These are phyloP conservation scores for Lactarius quietus DNA, from an alignment of 768 basidiomycete species.

Conservation along the genomic window DNA sequence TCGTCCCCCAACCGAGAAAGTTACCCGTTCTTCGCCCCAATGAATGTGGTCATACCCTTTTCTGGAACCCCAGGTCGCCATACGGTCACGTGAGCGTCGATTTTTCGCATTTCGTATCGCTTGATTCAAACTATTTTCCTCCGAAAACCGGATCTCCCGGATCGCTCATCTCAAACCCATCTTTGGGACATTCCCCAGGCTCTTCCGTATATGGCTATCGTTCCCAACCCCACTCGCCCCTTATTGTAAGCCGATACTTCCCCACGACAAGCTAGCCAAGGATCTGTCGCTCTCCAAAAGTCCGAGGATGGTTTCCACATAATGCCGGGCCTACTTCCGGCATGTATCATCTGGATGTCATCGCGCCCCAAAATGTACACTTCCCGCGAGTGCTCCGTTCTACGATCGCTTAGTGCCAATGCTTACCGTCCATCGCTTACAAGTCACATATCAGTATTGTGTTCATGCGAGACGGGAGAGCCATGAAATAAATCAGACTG, in stretches of 20 bases:
- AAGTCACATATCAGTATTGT: too few relatives aligned
- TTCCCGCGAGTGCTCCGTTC: background rate
- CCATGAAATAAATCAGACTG: background rate
- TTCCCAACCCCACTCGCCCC: background rate
- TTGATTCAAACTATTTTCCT: background rate
- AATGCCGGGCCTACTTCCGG: background rate
- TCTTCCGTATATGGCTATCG: background rate
- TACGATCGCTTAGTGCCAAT: background rate
- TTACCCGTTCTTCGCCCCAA: conserved; percentile 19
- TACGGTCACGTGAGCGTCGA: conserved; percentile 17
- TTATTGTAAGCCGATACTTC: background rate
- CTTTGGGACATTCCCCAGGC: background rate
- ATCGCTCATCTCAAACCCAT: background rate
- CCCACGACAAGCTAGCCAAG: background rate
- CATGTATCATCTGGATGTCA: background rate
- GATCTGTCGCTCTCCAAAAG: background rate
- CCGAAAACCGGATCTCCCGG: background rate
- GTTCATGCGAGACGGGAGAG: background rate
- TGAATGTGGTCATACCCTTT: conserved; percentile 15
- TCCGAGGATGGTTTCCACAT: conserved; percentile 5
- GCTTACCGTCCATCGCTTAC: background rate
- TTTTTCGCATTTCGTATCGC: background rate
- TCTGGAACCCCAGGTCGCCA: conserved; percentile 22
- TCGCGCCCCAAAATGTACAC: background rate
- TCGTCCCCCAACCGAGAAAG: conserved; percentile 24